Evolutionary conservation across 2,329 filamentous ascomycete genomes (phyloP), one percentile per base, ranked within the genome.

Genomic region (Aspergillus sp.): DNA sequence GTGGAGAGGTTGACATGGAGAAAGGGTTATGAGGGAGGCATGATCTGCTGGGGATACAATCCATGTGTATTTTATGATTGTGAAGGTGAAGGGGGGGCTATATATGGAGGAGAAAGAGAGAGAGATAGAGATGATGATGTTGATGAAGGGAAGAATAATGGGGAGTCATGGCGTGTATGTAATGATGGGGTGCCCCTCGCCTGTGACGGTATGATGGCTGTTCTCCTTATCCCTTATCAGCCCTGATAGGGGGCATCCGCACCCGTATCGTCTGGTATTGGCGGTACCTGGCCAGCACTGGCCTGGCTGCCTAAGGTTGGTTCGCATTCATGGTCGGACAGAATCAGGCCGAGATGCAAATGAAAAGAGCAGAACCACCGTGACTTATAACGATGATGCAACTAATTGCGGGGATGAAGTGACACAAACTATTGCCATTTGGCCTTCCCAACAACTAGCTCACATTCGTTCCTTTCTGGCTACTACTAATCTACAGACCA

Each of bases 21-120:
- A 12, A 36, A 19, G 38, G 49, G n/a, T 58, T 36, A 58, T 58
- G 38, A n/a, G 41, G 57, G 57, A 45, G 48, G 43, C 57, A 58
- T 58, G 49, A n/a, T 48, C 49, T 50, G 56, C 52, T 41, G 38
- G 43, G 13, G 13, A 30, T 6, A 30, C 6, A 30, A 50, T 50
- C 47, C 47, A 50, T 50, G 15, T 32, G 47, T 50, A n/a, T 50
- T 21, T 19, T 13, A 10, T 8, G 21, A 30, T 21, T 21, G 3
- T 41, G 38, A 36, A n/a, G 13, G 6, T 19, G 3, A 23, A 5
- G 23, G 23, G 25, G 25, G 25, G 2, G 25, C 7, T 41, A 15
- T 9, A 41, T 28, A 55, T 28, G n/a, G 43, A 28, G 39, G 23
- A 47, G 53, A 17, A 47, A 32, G 39, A 32, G 21, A 2, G 32